Base-by-base conservation (phyloP, 495 filamentous ascomycete species). In the Chaetomium fimeti region DNA sequence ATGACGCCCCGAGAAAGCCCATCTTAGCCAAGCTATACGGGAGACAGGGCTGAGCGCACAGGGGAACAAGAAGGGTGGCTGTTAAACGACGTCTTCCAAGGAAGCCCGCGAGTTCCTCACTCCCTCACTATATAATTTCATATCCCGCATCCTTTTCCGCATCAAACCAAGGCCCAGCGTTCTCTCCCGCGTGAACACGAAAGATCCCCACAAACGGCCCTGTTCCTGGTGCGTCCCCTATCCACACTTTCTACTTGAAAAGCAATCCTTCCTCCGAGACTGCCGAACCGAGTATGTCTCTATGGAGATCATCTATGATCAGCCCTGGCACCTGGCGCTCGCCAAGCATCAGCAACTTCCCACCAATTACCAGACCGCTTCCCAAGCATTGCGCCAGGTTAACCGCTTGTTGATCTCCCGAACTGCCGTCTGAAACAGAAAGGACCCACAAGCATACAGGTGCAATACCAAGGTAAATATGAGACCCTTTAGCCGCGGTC, bases 341-440 rank as follows among this genome's bases (percentile, higher is more conserved):
- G 48, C 49, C 32, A 38, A 36, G 27, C 28, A 25, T 12, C 12
- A 1, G 3, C 1, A 15, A 22, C 61, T 5, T 65, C 58, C 57
- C 63, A 49, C 63, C 63, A 56, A 65, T 65, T 13, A 22, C 51
- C 40, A 51, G 20, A 5, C 57, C 13, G 49, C 27, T 56, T 12
- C 20, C 15, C 51, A 5, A 49, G 47, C 38, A 27, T 12, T 9
- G 25, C 42, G 42, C 29, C 61, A 24, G 15, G 20, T 42, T 7
- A 28, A 36, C 25, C 22, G 49, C 42, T 15, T 29, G 63, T 38
- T 43, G 56, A 65, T 65, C 63, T 60, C 63, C 63, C 63, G 63
- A 61, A 48, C 24, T 45, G 51, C 63, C 57, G 63, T 57, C 63
- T 56, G 63, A 61, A 61, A 65, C 63, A 20, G 43, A 22, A 27